Evolutionary conservation across 495 filamentous ascomycete genomes (phyloP).

Genomic region (Tuber magnatum): DNA sequence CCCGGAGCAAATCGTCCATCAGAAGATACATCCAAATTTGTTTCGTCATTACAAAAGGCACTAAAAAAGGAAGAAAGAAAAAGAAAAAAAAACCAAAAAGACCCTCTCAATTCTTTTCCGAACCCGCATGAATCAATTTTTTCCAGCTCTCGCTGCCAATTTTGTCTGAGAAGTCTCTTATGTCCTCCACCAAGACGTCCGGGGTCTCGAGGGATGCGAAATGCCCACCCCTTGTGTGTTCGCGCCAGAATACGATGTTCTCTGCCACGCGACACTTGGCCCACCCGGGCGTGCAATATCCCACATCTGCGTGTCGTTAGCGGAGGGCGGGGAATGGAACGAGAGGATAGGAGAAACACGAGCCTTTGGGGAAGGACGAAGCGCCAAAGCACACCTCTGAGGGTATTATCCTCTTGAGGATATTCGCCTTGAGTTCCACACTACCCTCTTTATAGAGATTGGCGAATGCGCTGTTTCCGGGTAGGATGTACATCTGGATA

Average conservation of each 20-base stretch:
- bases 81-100: neutral
- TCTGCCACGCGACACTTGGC: slow-evolving; percentile 46
- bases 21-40: neutral
- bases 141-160: slow-evolving; percentile 41
- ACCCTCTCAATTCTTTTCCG: slow-evolving; percentile 42
- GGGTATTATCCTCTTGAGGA: slow-evolving; percentile 20
- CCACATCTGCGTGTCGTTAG: slow-evolving; percentile 44
- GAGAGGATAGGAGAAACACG: neutral
- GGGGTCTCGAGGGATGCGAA: slow-evolving; percentile 58
- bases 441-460: slow-evolving; percentile 54
- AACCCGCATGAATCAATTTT: slow-evolving; percentile 19
- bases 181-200: slow-evolving; percentile 50
- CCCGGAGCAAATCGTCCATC: neutral
- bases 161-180: slow-evolving; percentile 53
- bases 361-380: slow-evolving; percentile 45
- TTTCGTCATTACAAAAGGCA: neutral
- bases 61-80: neutral
- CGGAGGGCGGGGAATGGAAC: neutral
- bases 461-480: slow-evolving; percentile 50
- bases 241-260: slow-evolving; percentile 50
- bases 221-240: slow-evolving; percentile 54
- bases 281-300: slow-evolving; percentile 49
- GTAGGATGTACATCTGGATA: slow-evolving; percentile 22
- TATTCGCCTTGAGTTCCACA: slow-evolving; percentile 25
- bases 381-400: slow-evolving; percentile 51